These are phyloP conservation scores for Coemansia sp. DNA, from an alignment of 192 early-diverging fungal species.

Conservation along the genomic window DNA sequence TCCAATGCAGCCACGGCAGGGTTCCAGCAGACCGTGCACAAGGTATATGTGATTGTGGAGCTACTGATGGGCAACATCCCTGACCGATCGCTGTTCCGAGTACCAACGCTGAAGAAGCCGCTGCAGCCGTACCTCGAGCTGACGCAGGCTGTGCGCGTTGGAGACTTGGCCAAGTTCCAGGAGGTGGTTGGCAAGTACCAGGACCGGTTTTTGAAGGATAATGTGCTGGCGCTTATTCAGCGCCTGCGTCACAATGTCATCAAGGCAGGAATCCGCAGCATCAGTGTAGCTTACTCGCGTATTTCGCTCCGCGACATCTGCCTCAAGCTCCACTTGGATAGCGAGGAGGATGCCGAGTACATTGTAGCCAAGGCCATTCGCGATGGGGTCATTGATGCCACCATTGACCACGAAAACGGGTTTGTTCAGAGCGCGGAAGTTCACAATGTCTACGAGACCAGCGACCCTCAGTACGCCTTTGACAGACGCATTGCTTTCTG, in stretches of 20 bases:
- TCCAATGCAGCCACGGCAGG: constrained; percentile 82
- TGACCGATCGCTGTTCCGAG: constrained; percentile 88
- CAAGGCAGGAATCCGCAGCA: constrained; percentile 97
- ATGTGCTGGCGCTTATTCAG: constrained; percentile 86
- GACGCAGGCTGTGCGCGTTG: constrained; percentile 93
- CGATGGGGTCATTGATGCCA: constrained; percentile 99
- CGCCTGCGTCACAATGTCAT: constrained; percentile 99
- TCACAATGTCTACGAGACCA: constrained; percentile 94
- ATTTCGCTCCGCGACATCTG: constrained; percentile 96
- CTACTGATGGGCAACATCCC: constrained; percentile 98
- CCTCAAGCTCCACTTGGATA: constrained; percentile 93
- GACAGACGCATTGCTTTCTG: constrained; percentile 93
- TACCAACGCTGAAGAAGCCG: constrained; percentile 78
- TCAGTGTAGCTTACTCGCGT: constrained; percentile 92
- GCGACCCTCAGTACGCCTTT: constrained; percentile 94
- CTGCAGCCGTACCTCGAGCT: constrained; percentile 92
- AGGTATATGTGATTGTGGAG: constrained; percentile 96
- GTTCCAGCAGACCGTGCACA: constrained; percentile 94
- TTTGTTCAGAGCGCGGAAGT: constrained; percentile 93
- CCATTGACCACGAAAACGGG: constrained; percentile 89
- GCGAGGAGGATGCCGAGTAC: constrained; percentile 98
- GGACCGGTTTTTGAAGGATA: constrained; percentile 78
- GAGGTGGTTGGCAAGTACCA: constrained; percentile 74
- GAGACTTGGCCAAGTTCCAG: constrained; percentile 93
- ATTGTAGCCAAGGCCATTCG: constrained; percentile 98